Conservation (phyloP, 345 rosid genomes). For the Heritiera fomes region DNA sequence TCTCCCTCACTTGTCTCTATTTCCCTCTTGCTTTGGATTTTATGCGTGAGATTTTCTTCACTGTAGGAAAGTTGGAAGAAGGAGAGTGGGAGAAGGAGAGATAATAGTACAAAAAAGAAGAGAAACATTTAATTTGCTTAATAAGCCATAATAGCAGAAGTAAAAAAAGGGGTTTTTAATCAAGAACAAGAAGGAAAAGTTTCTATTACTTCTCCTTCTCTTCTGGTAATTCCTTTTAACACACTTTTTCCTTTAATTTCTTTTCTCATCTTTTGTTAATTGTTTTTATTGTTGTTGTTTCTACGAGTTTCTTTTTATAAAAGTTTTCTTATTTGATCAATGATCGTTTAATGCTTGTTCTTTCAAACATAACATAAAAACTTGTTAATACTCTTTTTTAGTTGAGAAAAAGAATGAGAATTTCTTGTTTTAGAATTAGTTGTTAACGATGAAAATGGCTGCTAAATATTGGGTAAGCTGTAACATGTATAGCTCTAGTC, state of each 20-base stretch:
- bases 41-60: conserved; percentile 45
- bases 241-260: not conserved
- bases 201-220: not conserved
- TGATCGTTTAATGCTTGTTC: not conserved
- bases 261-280: conserved; percentile 1
- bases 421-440: no score
- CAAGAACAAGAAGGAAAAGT: not conserved
- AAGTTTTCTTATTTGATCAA: no score
- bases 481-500: no score
- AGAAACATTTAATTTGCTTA: conserved; percentile 17
- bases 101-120: conserved; percentile 29
- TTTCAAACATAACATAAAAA: not conserved
- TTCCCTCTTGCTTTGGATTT: conserved; percentile 43
- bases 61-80: conserved; percentile 60
- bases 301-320: not conserved
- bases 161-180: conserved; percentile 8
- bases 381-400: not conserved
- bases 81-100: conserved; percentile 48
- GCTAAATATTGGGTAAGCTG: conserved; percentile 8
- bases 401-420: not conserved
- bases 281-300: not conserved
- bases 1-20: no score
- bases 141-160: conserved; percentile 32
- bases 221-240: not conserved
- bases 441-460: not conserved